These are phyloP conservation scores for Sphagnum contortum DNA, from an alignment of 225 moss, liverwort and hornwort genomes.

Conservation along the genomic window DNA sequence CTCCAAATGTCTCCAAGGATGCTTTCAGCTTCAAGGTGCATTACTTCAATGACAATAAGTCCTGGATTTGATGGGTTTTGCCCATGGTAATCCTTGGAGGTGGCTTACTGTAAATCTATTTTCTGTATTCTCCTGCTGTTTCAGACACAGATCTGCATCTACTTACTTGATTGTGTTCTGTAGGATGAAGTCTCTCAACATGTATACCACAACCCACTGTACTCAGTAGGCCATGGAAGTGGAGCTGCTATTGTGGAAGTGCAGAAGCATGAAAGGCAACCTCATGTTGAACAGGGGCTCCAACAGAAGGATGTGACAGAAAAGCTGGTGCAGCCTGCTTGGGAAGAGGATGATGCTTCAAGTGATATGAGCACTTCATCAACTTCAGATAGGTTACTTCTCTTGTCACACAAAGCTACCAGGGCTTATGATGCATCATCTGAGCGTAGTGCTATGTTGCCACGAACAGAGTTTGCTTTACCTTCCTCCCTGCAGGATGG, in stretches of 20 bases:
- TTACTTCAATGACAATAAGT: too few relatives aligned
- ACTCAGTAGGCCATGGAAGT: background rate
- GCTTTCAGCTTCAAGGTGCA: constrained; percentile 43
- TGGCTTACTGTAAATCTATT: constrained; percentile 9
- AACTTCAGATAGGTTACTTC: background rate
- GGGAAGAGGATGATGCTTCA: constrained; percentile 21
- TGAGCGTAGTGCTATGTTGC: constrained; percentile 11
- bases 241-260: constrained; percentile 17
- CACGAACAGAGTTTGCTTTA: constrained; percentile 13
- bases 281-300: constrained; percentile 8
- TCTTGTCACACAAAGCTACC: constrained; percentile 21
- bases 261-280: constrained; percentile 14
- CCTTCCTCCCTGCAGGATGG: constrained; percentile 31
- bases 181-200: background rate
- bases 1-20: constrained; percentile 40
- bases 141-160: background rate
- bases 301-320: constrained; percentile 23
- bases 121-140: background rate
- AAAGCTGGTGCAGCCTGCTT: constrained; percentile 25
- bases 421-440: constrained; percentile 13
- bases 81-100: background rate
- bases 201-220: background rate
- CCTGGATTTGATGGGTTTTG: too few relatives aligned
- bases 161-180: background rate
- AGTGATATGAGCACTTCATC: constrained; percentile 49